Percentiles rank a stretch among this genome's conserved stretches.
Conservation (phyloP, 441 rosid genomes). For the Erodium trifolium region DNA sequence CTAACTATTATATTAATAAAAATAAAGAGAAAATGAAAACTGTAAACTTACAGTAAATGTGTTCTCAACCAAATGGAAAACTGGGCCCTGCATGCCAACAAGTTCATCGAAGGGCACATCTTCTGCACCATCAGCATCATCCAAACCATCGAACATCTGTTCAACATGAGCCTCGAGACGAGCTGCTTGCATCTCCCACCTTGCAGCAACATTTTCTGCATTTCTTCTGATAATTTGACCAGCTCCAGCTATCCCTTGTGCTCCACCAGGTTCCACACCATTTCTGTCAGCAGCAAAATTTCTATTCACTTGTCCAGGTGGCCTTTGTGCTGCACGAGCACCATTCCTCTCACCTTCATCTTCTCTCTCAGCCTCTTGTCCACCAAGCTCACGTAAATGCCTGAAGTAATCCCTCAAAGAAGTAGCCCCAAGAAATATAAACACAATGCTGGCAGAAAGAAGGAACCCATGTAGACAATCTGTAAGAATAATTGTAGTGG, state of each 20-base stretch:
- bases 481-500: constrained; percentile 79
- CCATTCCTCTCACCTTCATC: constrained; percentile 89
- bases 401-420: constrained; percentile 95
- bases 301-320: constrained; percentile 62
- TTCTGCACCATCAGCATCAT: constrained; percentile 99
- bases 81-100: constrained; percentile 99
- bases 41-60: constrained; percentile 79
- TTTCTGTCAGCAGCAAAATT: constrained; percentile 71
- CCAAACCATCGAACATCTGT: constrained; percentile 97
- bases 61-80: constrained; percentile 97
- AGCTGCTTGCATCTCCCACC: constrained; percentile 98
- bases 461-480: constrained; percentile 98
- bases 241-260: constrained; percentile 67
- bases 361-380: constrained; percentile 89
- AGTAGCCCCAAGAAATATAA: constrained; percentile 97
- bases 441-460: constrained; percentile 94
- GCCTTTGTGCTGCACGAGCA: constrained; percentile 77
- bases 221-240: constrained; percentile 71
- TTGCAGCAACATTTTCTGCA: constrained; percentile 95
- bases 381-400: constrained; percentile 92
- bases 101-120: constrained; percentile 98
- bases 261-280: constrained; percentile 76
- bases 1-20: too few species aligned
- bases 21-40: background rate
- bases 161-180: constrained; percentile 98